Evolutionary conservation across 208 protist genomes (phyloP).

Genomic region (Crithidia mellificae): DNA sequence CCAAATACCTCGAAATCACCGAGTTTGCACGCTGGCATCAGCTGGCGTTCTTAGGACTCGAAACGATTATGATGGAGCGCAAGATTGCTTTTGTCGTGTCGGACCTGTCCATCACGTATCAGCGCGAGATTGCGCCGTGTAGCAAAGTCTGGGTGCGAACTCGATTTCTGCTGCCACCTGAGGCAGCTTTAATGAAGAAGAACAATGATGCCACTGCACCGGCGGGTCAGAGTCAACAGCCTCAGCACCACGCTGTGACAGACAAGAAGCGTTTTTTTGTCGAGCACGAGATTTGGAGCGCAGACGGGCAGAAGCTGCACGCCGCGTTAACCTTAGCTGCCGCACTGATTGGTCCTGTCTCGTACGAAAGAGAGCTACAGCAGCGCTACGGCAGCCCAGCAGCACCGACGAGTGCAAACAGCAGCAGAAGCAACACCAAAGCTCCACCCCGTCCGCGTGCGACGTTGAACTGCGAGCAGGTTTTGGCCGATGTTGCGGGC

Average conservation of each 20-base stretch:
- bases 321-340: slow-evolving; percentile 23
- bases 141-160: slow-evolving; percentile 26
- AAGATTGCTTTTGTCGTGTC: slow-evolving; percentile 43
- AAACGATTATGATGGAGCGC: background rate
- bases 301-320: slow-evolving; percentile 47
- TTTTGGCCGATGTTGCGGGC: slow-evolving; percentile 16
- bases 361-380: slow-evolving; percentile 28
- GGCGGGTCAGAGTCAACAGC: background rate
- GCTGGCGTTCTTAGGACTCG: slow-evolving; percentile 30
- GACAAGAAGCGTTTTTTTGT: slow-evolving; percentile 38
- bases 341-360: slow-evolving; percentile 27
- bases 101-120: slow-evolving; percentile 47
- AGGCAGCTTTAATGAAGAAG: background rate
- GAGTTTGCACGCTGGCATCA: slow-evolving; percentile 65
- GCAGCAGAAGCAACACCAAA: background rate
- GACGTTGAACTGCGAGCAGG: slow-evolving; percentile 33
- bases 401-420: background rate
- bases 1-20: slow-evolving; percentile 68
- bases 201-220: background rate
- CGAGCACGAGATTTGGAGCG: slow-evolving; percentile 56
- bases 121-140: slow-evolving; percentile 46
- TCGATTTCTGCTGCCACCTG: slow-evolving; percentile 22
- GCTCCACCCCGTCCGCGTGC: background rate
- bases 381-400: slow-evolving; percentile 19
- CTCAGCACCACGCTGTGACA: background rate